phyloP scores from a whole-genome alignment of 177 flowering plant genomes.

The Vitis hybrid region DNA sequence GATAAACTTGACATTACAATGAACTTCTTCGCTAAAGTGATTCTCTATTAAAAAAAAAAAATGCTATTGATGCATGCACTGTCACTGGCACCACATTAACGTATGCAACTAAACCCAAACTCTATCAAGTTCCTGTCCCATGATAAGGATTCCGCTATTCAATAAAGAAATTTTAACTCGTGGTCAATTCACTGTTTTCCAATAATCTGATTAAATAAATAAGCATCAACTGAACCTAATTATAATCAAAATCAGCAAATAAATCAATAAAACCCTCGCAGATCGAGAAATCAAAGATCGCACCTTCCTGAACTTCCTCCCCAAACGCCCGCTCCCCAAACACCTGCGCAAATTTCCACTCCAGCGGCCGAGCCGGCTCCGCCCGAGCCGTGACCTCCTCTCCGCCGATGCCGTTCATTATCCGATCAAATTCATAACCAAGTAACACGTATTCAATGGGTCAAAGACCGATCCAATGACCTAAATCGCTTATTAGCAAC shows the following conservation, averaged over 20 bases:
- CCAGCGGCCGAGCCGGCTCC: conserved; percentile 33
- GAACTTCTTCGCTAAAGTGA: no score
- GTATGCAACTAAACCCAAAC: no score
- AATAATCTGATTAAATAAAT: not conserved
- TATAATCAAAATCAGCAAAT: not conserved
- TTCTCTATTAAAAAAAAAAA: no score
- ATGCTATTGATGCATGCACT: no score
- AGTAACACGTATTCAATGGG: no score
- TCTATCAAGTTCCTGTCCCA: no score
- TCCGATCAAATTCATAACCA: conserved; percentile 10
- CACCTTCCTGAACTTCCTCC: conserved; percentile 65
- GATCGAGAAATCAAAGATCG: not conserved
- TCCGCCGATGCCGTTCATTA: conserved; percentile 30
- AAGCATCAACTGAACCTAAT: not conserved
- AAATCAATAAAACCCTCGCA: not conserved
- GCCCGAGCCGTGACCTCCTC: conserved; percentile 19
- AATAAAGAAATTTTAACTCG: no score
- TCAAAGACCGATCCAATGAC: no score
- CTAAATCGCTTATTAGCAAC: conserved; percentile 11
- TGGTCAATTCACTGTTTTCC: no score
- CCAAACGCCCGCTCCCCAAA: conserved; percentile 62
- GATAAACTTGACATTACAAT: no score
- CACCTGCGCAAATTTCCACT: conserved; percentile 68
- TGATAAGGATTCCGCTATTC: no score
- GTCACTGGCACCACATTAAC: no score